Base-by-base conservation (phyloP, 352 stramenopile species). In the Thraustotheca clavata region DNA sequence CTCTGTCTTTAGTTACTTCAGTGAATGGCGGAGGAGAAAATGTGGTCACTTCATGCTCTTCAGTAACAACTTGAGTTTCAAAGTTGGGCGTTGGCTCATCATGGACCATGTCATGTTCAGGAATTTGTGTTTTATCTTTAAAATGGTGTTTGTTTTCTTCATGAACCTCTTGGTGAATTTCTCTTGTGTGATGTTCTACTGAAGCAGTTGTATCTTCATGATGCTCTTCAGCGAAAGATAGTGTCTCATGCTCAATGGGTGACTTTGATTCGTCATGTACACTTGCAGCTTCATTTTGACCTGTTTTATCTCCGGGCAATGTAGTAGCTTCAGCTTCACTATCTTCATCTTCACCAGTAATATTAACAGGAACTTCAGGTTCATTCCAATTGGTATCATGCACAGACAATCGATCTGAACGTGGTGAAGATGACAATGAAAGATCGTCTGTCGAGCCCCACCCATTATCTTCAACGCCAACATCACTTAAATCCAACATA, bases 401-500 rank as follows among this genome's bases (percentile, higher is more conserved):
- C 43, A 52, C 9, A 24, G 43, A 52, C 43, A 52, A 11, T 14
- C 43, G 43, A 11, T 52, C 43, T 24, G 43, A 52, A 9, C 43
- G 43, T 31, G 43, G 43, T 11, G 43, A 52, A 9, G 43, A 52
- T 31, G 43, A 2, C 14, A 52, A 31, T 31, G 43, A 52, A 31
- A 52, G 43, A 18, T 52, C 43, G 43, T 52, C 43, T 2, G 43
- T 26, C 43, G 43, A 52, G 43, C 43, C 43, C 43, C 43, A 52
- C 43, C 43, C 43, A 31, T 52, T 52, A 31, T 52, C 43, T 9
- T 2, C 2, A 24, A 2, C 39, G 4, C n/a, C 43, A 18, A 52
- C n/a, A 5, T 65, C 57, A n/a, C 43, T 43, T 0, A 65, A 33
- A 32, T 65, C 57, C 5, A 65, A 32, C 12, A 52, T 31, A 52